These are phyloP conservation scores for Hapsidospora chrysogenum DNA, from an alignment of 495 filamentous ascomycete species.

Conservation along the genomic window DNA sequence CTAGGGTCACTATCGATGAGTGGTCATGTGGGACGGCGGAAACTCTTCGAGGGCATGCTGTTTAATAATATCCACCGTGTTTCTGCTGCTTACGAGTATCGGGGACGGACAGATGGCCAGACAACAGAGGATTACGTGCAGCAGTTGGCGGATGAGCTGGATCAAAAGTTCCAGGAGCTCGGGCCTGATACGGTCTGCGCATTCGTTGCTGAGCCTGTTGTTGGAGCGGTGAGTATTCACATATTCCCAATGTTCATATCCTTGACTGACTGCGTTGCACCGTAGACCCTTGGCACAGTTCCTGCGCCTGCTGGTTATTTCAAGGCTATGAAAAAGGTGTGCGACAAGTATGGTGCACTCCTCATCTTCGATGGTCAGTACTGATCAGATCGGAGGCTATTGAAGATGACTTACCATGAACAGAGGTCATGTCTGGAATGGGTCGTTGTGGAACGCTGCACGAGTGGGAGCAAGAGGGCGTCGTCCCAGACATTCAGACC, in stretches of 20 bases:
- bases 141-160: too few relatives aligned
- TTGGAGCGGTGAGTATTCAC: slow-evolving; percentile 26
- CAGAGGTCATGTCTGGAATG: slow-evolving; percentile 74
- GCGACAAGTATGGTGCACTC: slow-evolving; percentile 55
- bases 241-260: background rate
- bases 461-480: slow-evolving; percentile 47
- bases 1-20: too few relatives aligned
- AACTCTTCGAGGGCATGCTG: too few relatives aligned
- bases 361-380: slow-evolving; percentile 60
- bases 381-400: too few relatives aligned
- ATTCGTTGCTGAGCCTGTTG: slow-evolving; percentile 57
- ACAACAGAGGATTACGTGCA: too few relatives aligned
- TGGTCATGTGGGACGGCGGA: too few relatives aligned
- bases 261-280: background rate
- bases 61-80: too few relatives aligned
- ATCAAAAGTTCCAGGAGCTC: too few relatives aligned
- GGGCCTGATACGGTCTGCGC: too few relatives aligned
- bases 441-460: slow-evolving; percentile 50
- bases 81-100: too few relatives aligned
- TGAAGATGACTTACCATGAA: too few relatives aligned
- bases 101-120: too few relatives aligned
- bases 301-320: slow-evolving; percentile 54
- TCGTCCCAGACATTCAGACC: slow-evolving; percentile 40
- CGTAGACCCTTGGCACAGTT: slow-evolving; percentile 43
- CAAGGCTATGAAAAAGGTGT: slow-evolving; percentile 46